Evolutionary conservation across 1,139 yeast species (phyloP).

Genomic region (Lodderomyces metapsilosis): DNA sequence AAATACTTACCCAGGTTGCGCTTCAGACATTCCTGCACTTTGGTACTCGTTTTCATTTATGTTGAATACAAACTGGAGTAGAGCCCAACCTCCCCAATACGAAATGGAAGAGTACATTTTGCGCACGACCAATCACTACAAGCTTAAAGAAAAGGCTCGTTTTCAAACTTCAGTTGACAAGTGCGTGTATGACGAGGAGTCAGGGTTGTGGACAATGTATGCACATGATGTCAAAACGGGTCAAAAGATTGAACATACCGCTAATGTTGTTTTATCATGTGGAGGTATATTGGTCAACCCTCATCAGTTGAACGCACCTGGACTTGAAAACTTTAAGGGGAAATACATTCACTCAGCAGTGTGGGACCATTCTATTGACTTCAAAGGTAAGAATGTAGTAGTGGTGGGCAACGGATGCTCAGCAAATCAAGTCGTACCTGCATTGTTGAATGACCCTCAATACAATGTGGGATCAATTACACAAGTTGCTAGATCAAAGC

Average conservation of each 20-base stretch:
- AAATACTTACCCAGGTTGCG: conserved; percentile 55
- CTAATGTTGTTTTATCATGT: conserved; percentile 33
- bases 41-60: conserved; percentile 46
- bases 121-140: conserved; percentile 35
- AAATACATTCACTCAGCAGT: conserved; percentile 47
- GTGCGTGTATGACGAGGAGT: conserved; percentile 30
- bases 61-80: conserved; percentile 44
- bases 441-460: conserved; percentile 24
- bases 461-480: conserved; percentile 29
- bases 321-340: conserved; percentile 45
- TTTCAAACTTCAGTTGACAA: conserved; percentile 30
- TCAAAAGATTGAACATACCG: conserved; percentile 24
- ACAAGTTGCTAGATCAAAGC: conserved; percentile 39
- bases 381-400: conserved; percentile 34
- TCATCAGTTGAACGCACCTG: conserved; percentile 27
- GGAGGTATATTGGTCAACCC: conserved; percentile 43
- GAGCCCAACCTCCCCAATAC: conserved; percentile 46
- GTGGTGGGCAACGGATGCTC: conserved; percentile 47
- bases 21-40: conserved; percentile 50
- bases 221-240: conserved; percentile 38
- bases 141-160: conserved; percentile 27
- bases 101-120: conserved; percentile 50
- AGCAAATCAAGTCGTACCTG: conserved; percentile 43
- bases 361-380: conserved; percentile 43
- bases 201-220: conserved; percentile 35